Conservation (phyloP, 805 yeast species). For the Yamadazyma phyllophila region DNA sequence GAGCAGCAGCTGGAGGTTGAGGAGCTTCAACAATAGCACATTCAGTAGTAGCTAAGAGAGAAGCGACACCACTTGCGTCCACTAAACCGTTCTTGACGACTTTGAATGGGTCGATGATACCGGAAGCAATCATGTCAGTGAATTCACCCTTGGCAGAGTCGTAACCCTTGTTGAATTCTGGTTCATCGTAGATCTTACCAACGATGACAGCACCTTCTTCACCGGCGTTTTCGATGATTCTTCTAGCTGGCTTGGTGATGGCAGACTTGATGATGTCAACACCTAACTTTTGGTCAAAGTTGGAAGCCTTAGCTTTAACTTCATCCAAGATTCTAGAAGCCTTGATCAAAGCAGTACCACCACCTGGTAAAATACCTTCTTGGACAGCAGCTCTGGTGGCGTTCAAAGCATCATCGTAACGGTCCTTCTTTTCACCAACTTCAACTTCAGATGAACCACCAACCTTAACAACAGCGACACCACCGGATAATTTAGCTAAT, state of each 20-base stretch:
- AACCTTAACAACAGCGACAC: constrained; percentile 97
- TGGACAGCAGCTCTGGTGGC: constrained; percentile 99
- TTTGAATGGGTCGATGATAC: constrained; percentile 98
- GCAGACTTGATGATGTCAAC: constrained; percentile 91
- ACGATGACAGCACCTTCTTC: constrained; percentile 96
- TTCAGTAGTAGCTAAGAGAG: constrained; percentile 95
- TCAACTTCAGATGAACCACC: constrained; percentile 98
- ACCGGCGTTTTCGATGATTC: constrained; percentile 95
- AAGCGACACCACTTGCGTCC: constrained; percentile 97
- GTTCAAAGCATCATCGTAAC: constrained; percentile 96
- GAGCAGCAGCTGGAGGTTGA: constrained; percentile 59
- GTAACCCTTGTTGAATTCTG: constrained; percentile 84
- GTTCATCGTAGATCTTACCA: constrained; percentile 71
- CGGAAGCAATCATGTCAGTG: constrained; percentile 94
- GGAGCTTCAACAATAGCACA: constrained; percentile 98
- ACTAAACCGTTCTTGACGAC: constrained; percentile 94
- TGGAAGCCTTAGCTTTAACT: constrained; percentile 60
- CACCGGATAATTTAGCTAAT: constrained; percentile 93
- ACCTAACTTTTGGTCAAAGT: constrained; percentile 96
- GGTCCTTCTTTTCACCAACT: constrained; percentile 99
- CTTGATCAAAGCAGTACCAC: constrained; percentile 96
- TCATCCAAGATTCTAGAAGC: constrained; percentile 75
- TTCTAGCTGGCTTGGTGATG: constrained; percentile 91
- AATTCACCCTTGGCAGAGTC: constrained; percentile 90
- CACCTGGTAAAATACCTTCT: constrained; percentile 98